Evolutionary conservation across 129 eudicot species (phyloP).

Genomic region (Pittosporum tobira): DNA sequence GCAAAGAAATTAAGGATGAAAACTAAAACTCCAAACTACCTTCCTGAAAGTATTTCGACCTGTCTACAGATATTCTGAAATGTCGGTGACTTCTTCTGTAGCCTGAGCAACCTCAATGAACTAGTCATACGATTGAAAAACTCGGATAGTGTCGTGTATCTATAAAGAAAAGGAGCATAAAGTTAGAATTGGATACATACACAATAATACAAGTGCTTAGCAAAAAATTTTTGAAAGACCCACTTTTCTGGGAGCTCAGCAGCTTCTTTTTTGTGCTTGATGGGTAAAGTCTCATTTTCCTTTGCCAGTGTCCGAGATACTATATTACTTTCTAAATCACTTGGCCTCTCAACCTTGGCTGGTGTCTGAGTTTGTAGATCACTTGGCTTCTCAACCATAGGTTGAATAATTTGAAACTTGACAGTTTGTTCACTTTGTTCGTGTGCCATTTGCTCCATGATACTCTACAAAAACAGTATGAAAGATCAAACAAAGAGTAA

Average conservation of each 20-base stretch:
- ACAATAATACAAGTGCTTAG: neutral
- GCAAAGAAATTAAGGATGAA: neutral
- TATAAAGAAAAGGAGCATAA: conserved; percentile 21
- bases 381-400: conserved; percentile 19
- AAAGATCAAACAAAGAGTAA: neutral
- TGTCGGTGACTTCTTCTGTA: conserved; percentile 38
- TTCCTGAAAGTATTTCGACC: conserved; percentile 48
- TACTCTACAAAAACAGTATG: conserved; percentile 4
- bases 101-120: conserved; percentile 57
- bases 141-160: conserved; percentile 41
- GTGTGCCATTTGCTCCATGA: conserved; percentile 22
- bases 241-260: conserved; percentile 63
- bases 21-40: conserved; percentile 23
- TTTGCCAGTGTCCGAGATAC: conserved; percentile 55
- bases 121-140: conserved; percentile 57
- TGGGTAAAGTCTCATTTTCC: conserved; percentile 30
- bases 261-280: conserved; percentile 28
- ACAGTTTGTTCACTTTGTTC: conserved; percentile 15
- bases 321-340: conserved; percentile 22
- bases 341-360: conserved; percentile 14
- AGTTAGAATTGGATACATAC: neutral
- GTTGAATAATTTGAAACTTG: conserved; percentile 1
- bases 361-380: conserved; percentile 17
- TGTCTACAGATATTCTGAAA: conserved; percentile 40
- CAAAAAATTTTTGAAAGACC: conserved; percentile 12